A percentile compares a stretch with the other conserved stretches of the same genome.
These are phyloP conservation scores for Solanum peruvianum DNA, from an alignment of 257 asterid species.

Conservation along the genomic window DNA sequence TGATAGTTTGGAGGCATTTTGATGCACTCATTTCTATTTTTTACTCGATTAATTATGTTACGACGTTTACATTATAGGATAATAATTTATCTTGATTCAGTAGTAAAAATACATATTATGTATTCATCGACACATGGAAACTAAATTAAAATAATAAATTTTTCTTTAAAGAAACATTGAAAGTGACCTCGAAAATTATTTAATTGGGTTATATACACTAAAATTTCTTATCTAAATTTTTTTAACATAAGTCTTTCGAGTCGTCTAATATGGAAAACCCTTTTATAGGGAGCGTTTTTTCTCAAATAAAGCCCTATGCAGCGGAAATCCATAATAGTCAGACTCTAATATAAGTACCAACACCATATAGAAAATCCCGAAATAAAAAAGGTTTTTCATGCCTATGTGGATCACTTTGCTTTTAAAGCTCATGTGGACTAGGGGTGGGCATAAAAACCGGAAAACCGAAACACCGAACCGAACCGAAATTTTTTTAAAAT, in stretches of 20 bases:
- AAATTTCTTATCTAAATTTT: no score
- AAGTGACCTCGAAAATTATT: not conserved
- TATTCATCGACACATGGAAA: not conserved
- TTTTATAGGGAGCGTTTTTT: rapidly evolving
- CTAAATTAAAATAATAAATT: not conserved
- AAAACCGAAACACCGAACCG: no score
- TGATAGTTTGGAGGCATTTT: not conserved
- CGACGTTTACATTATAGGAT: rapidly evolving
- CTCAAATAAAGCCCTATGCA: rapidly evolving
- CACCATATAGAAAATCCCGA: rapidly evolving
- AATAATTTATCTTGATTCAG: not conserved
- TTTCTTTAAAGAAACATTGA: not conserved
- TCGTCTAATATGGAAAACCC: no score
- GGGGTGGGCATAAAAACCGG: no score
- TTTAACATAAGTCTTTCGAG: no score
- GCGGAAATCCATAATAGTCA: rapidly evolving
- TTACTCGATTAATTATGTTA: not conserved
- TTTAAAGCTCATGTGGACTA: not conserved
- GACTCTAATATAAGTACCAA: no score
- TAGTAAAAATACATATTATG: not conserved
- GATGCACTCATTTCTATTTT: no score
- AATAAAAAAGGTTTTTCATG: no score
- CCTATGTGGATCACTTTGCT: not conserved
- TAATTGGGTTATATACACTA: not conserved
- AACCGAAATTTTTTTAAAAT: no score